These are phyloP conservation scores for Solanum boliviense DNA, from an alignment of 257 asterid genomes.

Conservation along the genomic window DNA sequence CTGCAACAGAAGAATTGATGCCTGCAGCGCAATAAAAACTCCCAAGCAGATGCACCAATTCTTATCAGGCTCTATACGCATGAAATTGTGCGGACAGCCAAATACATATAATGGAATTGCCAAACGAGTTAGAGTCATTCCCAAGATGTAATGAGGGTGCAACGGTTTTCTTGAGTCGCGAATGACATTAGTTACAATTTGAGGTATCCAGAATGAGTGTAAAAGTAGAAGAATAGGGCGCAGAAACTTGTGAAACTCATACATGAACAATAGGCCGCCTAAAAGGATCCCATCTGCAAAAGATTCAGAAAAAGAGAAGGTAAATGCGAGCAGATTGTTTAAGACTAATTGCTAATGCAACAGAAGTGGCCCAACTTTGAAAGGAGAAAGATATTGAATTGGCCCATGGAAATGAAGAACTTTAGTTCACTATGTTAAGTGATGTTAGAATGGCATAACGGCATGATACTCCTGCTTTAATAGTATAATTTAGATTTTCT, in stretches of 20 bases:
- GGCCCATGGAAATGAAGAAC: neutral
- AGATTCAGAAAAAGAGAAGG: neutral
- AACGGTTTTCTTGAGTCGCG: slow-evolving; percentile 92
- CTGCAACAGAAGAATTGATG: slow-evolving; percentile 68
- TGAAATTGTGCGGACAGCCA: slow-evolving; percentile 90
- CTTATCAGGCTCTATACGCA: slow-evolving; percentile 71
- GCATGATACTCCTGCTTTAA: neutral
- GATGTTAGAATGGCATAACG: neutral
- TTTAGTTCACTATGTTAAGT: neutral
- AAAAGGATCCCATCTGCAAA: slow-evolving; percentile 89
- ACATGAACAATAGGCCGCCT: slow-evolving; percentile 79
- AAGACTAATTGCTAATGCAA: neutral
- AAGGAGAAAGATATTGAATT: neutral
- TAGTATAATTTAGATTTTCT: neutral
- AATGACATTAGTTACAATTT: slow-evolving; percentile 61
- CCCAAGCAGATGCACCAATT: slow-evolving; percentile 70
- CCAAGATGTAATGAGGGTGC: slow-evolving; percentile 90
- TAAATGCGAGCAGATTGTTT: neutral
- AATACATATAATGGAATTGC: slow-evolving; percentile 77
- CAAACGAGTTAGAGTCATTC: slow-evolving; percentile 75
- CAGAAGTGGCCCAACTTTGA: neutral
- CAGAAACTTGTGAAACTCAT: slow-evolving; percentile 75
- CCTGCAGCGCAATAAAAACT: slow-evolving; percentile 63
- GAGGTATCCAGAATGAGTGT: slow-evolving; percentile 95
- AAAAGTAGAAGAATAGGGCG: slow-evolving; percentile 65